Evolutionary conservation across 345 rosid species (phyloP).

Genomic region (Turritis glabra): DNA sequence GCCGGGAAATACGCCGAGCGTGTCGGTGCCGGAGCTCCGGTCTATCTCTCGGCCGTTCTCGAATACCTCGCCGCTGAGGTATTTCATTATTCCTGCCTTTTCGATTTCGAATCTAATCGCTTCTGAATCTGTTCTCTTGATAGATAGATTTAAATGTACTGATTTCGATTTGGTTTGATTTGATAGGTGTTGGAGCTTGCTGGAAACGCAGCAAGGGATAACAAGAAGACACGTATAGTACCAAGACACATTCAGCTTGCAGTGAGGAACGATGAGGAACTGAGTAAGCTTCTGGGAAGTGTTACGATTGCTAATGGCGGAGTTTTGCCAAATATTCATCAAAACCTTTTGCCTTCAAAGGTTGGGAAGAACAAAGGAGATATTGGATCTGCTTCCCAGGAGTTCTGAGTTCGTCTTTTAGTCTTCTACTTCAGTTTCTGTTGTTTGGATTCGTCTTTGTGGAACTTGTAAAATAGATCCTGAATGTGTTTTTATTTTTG

Average conservation of each 20-base stretch:
- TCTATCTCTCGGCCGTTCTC: constrained; percentile 75
- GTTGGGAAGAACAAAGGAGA: constrained; percentile 60
- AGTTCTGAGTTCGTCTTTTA: constrained; percentile 33
- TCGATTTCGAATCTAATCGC: background rate
- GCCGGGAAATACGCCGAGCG: constrained; percentile 68
- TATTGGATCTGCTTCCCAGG: constrained; percentile 70
- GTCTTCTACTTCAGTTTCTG: background rate
- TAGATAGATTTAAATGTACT: background rate
- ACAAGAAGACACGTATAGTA: constrained; percentile 68
- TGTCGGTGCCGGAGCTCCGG: constrained; percentile 77
- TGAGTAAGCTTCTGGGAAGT: constrained; percentile 63
- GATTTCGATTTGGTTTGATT: background rate
- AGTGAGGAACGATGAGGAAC: constrained; percentile 74
- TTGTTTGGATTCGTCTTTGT: background rate
- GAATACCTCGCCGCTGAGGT: constrained; percentile 92
- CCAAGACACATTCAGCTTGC: constrained; percentile 84
- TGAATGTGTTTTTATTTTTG: background rate
- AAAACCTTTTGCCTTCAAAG: constrained; percentile 56
- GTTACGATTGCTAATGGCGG: constrained; percentile 84
- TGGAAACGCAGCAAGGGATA: constrained; percentile 79
- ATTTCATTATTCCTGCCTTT: background rate
- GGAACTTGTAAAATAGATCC: background rate
- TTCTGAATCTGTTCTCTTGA: background rate
- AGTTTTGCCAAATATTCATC: constrained; percentile 66
- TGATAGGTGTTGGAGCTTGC: constrained; percentile 69